phyloP scores from a whole-genome alignment of 805 yeast species.

The Metschnikowia lachancei region DNA sequence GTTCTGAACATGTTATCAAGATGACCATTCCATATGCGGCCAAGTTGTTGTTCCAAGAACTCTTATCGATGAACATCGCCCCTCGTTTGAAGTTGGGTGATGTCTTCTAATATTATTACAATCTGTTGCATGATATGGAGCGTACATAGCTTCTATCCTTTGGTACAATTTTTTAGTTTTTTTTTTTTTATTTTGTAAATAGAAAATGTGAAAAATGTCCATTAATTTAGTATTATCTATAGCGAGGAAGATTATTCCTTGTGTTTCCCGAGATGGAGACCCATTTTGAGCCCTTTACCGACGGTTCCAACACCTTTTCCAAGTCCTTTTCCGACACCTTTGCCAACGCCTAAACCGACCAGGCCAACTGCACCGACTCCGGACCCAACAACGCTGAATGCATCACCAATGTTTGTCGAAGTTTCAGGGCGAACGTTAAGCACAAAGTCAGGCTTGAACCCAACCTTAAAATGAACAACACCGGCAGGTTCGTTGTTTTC shows the following conservation, averaged over 20 bases:
- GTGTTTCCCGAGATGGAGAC: constrained; percentile 31
- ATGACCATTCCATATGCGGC: constrained; percentile 99
- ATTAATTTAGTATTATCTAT: background rate
- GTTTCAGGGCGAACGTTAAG: constrained; percentile 39
- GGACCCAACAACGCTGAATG: constrained; percentile 42
- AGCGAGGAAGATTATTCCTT: constrained; percentile 2
- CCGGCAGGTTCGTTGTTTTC: constrained; percentile 62
- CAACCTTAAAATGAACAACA: constrained; percentile 51
- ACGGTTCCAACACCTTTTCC: constrained; percentile 39
- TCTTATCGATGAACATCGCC: constrained; percentile 97
- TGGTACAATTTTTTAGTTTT: background rate
- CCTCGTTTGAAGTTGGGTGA: constrained; percentile 90
- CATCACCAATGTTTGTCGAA: constrained; percentile 41
- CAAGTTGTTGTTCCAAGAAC: constrained; percentile 91
- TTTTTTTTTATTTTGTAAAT: no score
- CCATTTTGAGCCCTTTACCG: constrained; percentile 33
- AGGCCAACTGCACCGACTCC: constrained; percentile 21
- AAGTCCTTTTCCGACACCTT: constrained; percentile 22
- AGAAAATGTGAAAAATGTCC: background rate
- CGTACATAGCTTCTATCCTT: background rate
- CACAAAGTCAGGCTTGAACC: constrained; percentile 71
- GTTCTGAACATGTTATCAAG: constrained; percentile 78
- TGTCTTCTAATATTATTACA: constrained; percentile 49
- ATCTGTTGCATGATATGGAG: constrained; percentile 2
- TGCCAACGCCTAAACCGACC: constrained; percentile 22